Conservation (phyloP, 768 basidiomycete species). For the Thelephora aurantiotincta region DNA sequence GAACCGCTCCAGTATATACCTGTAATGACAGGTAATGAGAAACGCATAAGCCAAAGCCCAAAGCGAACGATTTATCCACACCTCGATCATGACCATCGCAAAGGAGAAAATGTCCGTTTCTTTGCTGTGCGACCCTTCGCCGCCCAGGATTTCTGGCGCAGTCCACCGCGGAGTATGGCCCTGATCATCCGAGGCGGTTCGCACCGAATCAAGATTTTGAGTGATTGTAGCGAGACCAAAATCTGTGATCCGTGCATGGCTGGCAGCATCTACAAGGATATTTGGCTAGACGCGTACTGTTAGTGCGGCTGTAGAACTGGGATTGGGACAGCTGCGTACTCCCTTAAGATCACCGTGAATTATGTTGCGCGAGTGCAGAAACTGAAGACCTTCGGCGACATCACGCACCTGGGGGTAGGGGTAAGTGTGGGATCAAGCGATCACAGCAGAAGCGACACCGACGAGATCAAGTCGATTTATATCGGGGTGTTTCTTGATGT, state of each 20-base stretch:
- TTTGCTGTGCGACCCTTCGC: not conserved
- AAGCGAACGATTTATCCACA: not conserved
- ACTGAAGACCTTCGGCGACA: not conserved
- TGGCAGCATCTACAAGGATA: not conserved
- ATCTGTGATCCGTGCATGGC: not conserved
- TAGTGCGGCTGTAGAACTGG: not conserved
- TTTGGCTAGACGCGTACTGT: not conserved
- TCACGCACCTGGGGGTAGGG: not conserved
- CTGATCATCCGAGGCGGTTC: no score
- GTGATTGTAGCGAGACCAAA: not conserved
- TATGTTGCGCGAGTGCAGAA: not conserved
- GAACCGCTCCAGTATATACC: slow-evolving; percentile 1
- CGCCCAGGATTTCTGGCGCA: not conserved
- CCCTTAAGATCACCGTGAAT: not conserved
- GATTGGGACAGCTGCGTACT: not conserved
- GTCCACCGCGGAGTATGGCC: not conserved
- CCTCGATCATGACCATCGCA: not conserved
- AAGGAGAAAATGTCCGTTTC: not conserved
- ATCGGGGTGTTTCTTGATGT: no score
- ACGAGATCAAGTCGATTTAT: no score
- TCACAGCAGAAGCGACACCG: no score
- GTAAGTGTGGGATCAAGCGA: not conserved
- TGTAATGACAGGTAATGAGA: not conserved
- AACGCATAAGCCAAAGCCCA: no score
- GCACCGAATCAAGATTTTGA: not conserved